Conservation (phyloP, 768 basidiomycete genomes). For the Cantharellus anzutake region DNA sequence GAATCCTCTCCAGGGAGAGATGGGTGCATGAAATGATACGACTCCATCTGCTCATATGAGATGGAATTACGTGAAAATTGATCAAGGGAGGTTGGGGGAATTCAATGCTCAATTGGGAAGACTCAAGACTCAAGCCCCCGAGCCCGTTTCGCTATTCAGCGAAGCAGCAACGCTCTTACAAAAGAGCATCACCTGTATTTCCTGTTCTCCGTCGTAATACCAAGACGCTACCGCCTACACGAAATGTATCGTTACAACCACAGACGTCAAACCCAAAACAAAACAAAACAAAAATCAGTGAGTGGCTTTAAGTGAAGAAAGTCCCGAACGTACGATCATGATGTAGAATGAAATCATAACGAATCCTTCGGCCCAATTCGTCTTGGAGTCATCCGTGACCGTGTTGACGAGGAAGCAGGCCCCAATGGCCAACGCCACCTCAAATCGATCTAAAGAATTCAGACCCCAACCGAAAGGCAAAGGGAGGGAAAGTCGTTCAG, state of each 20-base stretch:
- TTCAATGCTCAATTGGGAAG: no score
- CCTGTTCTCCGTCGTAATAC: constrained; percentile 43
- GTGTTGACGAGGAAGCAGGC: constrained; percentile 64
- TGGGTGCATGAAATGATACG: no score
- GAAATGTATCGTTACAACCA: neutral
- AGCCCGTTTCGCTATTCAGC: constrained; percentile 11
- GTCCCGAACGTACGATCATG: constrained; percentile 32
- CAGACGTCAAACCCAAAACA: neutral
- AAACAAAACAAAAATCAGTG: neutral
- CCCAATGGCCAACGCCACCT: constrained; percentile 32
- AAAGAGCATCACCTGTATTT: constrained; percentile 25
- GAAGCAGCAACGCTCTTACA: constrained; percentile 24
- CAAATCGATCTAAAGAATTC: constrained; percentile 2
- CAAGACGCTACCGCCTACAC: constrained; percentile 40
- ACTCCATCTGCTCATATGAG: no score
- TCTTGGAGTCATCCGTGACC: constrained; percentile 59
- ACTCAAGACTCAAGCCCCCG: no score
- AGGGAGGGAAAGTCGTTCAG: no score
- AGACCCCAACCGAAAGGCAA: neutral
- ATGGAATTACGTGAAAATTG: no score
- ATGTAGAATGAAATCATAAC: constrained; percentile 47
- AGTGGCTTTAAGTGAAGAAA: neutral
- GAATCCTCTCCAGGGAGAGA: no score
- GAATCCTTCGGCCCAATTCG: constrained; percentile 59
- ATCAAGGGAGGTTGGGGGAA: no score